Evolutionary conservation across 2,329 filamentous ascomycete genomes (phyloP), one percentile per base, ranked within the genome.

Genomic region (Fulvia fulva): DNA sequence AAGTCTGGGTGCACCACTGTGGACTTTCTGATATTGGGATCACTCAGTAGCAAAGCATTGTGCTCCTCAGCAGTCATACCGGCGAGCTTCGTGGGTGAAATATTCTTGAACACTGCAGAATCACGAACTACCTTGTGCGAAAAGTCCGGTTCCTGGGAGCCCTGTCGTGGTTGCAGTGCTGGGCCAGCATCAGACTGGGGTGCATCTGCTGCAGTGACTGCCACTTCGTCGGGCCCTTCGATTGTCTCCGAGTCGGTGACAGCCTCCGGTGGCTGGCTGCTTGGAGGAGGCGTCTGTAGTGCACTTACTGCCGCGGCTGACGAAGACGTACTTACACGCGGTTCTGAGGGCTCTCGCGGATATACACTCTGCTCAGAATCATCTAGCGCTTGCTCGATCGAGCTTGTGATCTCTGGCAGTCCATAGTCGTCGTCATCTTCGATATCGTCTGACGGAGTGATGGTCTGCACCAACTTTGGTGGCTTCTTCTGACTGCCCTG

Each of bases 1-100:
- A 99, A 99, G 34, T 94, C 87, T 0, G 95, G 94, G 65, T 99
- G 95, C 8, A 91, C 89, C 1, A 91, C 91, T 1, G 92, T 96
- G 0, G 91, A 91, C 69, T 95, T 94, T 59, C 90, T 85, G 66
- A 96, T 85, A 32, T 87, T 86, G 2, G 94, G 91, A 68, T 97
- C 91, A 2, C 88, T 84, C 3, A 99, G 80, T 1, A 97, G 80
- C 59, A 88, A 79, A 9, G 90, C 89, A 70, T 97, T 99, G 73
- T 97, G 91, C 70, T 97, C 89, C 74, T 99, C 93, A 0, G 94
- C 89, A 0, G 91, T 96, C 77, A 94, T 76, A 11, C 73, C 74
- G 19, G 74, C 72, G 32, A 76, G 74, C 22, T 72, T 72, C 22
- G 68, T 64, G 9, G 68, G 65, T 5, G 71, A 68, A 5, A 70